Base-by-base conservation (phyloP, 495 filamentous ascomycete species). In the Glonium stellatum region DNA sequence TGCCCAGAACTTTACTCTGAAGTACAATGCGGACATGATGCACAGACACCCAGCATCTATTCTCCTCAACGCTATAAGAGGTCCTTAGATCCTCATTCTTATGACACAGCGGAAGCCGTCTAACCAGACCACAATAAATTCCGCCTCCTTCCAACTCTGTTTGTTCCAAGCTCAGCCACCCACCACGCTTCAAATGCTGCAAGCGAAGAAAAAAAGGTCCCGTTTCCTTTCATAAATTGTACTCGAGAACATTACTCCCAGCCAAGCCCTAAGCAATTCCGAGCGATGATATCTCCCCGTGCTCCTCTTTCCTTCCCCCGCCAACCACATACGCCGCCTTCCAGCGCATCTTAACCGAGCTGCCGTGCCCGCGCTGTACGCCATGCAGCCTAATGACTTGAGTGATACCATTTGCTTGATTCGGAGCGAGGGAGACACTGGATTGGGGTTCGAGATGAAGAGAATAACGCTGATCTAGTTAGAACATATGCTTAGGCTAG, bases 261-360 rank as follows among this genome's bases (percentile, higher is more conserved):
- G 18, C 11, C 23, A 12, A 19, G 35, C 31, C 13, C 69, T 69
- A 86, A 48, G 86, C 80, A 72, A 97, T 81, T 2, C 87, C 87
- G 70, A 98, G 81, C 56, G 87, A 79, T n/a, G 85, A 80, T 58
- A 97, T 87, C 79, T 95, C 90, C 18, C 92, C 93, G 73, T 89
- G 89, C 75, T 97, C 91, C 57, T 87, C 81, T 58, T 79, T 83
- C 67, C 65, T 59, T 66, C 85, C 80, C 9, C 70, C 76, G 1
- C 81, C 88, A 2, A 93, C 69, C 68, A 80, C 83, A 73, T 97
- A 97, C 15, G 83, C 80, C 10, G 86, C 86, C 68, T 88, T 87
- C 88, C 90, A 98, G 62, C 93, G 77, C 71, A 98, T 82, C 75
- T 92, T 95, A 60, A 96, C 84, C 54, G 74, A 78, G 49, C 83